Conservation (phyloP, 1,284 basidiomycete genomes). For the Blastosporella zonata region DNA sequence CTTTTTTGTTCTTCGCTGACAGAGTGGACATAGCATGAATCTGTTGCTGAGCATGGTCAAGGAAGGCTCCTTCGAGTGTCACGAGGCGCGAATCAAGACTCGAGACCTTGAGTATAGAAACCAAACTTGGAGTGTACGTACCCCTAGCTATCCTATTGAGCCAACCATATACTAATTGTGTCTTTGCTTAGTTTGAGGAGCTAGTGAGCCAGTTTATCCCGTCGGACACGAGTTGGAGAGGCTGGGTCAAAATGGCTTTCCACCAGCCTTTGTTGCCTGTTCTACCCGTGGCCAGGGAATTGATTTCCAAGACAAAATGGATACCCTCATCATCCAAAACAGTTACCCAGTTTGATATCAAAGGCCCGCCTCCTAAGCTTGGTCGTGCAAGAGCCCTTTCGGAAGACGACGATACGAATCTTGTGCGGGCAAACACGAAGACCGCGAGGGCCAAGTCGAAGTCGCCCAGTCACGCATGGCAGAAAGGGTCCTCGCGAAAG, state of each 20-base stretch:
- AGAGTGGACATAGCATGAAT: constrained; percentile 46
- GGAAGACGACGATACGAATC: constrained; percentile 26
- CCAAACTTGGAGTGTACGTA: constrained; percentile 80
- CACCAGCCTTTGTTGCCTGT: constrained; percentile 73
- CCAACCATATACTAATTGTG: neutral
- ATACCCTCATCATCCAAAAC: constrained; percentile 48
- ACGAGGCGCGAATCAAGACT: constrained; percentile 70
- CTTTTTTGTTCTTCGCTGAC: constrained; percentile 1
- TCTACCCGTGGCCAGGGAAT: constrained; percentile 69
- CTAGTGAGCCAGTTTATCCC: constrained; percentile 79
- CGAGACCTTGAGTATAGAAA: constrained; percentile 80
- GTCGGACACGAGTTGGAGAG: constrained; percentile 71
- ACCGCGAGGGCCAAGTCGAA: constrained; percentile 11
- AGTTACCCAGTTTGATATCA: constrained; percentile 31
- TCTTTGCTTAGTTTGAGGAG: constrained; percentile 66
- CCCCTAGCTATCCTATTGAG: neutral
- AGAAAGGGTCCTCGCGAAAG: constrained; percentile 22
- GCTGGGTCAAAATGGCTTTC: constrained; percentile 81
- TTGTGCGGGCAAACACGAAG: constrained; percentile 23
- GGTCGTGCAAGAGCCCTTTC: constrained; percentile 30
- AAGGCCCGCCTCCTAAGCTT: constrained; percentile 28
- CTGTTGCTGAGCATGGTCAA: constrained; percentile 68
- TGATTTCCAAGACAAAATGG: constrained; percentile 73
- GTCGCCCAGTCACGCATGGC: constrained; percentile 22
- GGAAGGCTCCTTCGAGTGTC: constrained; percentile 69